Evolutionary conservation across 495 filamentous ascomycete genomes (phyloP), one percentile per base, ranked within the genome.

Genomic region (Annulohypoxylon moriforme): DNA sequence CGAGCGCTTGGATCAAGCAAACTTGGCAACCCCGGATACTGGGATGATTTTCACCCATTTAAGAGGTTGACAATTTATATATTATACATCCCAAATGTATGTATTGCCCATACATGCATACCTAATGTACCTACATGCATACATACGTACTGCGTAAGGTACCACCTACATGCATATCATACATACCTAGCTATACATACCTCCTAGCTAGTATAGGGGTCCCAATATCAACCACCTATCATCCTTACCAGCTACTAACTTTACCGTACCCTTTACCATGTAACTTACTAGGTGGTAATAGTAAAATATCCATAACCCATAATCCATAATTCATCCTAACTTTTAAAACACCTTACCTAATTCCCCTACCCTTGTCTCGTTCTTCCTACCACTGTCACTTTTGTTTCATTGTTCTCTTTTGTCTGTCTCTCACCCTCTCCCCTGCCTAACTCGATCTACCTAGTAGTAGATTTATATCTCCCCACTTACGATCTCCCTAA

Each of bases 11-110:
- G 71, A 73, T 66, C 71, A 60, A 66, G 61, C 20, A 62, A 61
- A 69, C 71, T 66, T 73, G 60, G 71, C 61, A 61, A 64, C 68
- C 60, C 71, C 60, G 71, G 71, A 65, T 73, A 58, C 56, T 73
- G 66, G 71, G 65, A 65, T 61, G 71, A 69, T 66, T 50, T 62
- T 64, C 65, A 59, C 61, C 65, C 56, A 44, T 69, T 56, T 66
- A 52, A 69, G 61, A 69, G 71, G 66, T 58, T 64, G 36, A 61
- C 27, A 52, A 40, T 59, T 18, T 49, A 61, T 31, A 60, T 60
- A 53, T 38, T 40, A n/a, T 44, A 40, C 55, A 31, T 40, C 3
- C 24, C 3, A 13, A 13, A 40, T 22, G 53, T 40, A 49, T 64
- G 65, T 65, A 42, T 69, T 66, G 29, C 31, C 60, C 56, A 68